Conservation (phyloP, 768 basidiomycete genomes). For the Ramaria rubella region DNA sequence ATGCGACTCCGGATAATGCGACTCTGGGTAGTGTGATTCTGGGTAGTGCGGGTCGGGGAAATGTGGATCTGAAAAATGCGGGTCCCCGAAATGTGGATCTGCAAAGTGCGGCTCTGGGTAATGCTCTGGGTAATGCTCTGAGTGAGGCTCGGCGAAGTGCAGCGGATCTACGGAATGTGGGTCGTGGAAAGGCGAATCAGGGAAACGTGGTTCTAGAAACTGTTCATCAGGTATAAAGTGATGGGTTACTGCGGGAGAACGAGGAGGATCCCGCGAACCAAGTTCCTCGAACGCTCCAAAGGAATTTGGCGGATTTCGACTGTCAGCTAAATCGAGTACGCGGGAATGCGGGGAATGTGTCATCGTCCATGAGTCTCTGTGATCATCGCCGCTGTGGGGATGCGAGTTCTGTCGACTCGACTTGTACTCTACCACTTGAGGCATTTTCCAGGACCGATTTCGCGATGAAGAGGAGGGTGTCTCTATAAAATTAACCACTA, state of each 20-base stretch:
- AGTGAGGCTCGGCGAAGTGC: background rate
- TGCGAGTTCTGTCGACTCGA: background rate
- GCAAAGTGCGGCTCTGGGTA: background rate
- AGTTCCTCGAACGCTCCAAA: background rate
- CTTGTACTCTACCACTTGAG: conserved; percentile 3
- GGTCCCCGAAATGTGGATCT: background rate
- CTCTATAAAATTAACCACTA: conserved; percentile 9
- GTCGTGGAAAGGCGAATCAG: background rate
- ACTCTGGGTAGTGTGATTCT: background rate
- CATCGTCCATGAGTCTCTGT: background rate
- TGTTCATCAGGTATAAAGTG: background rate
- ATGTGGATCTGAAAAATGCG: background rate
- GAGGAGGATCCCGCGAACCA: background rate
- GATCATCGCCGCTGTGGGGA: background rate
- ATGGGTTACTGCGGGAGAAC: background rate
- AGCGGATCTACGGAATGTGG: background rate
- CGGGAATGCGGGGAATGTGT: background rate
- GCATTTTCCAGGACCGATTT: background rate
- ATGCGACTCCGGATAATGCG: background rate
- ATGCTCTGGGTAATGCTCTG: background rate
- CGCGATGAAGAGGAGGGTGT: background rate
- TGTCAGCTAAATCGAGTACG: background rate
- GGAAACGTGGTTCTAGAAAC: background rate
- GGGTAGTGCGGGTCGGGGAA: background rate
- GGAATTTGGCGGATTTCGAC: background rate